Conservation (phyloP, 2,329 filamentous ascomycete genomes). For the Ascochyta fabae region DNA sequence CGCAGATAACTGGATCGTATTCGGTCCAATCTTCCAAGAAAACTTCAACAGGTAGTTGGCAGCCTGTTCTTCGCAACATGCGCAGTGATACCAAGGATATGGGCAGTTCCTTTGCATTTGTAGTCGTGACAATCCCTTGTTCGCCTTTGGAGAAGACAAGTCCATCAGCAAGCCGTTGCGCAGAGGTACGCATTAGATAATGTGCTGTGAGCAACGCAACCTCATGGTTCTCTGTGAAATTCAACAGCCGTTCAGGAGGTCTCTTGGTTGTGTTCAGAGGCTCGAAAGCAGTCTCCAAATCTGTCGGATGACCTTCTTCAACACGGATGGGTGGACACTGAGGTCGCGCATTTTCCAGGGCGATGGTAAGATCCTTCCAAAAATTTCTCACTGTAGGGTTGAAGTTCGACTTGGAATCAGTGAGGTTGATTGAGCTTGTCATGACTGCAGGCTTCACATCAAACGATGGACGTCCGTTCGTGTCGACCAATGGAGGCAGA, state of each 20-base stretch:
- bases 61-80: slow-evolving; percentile 60
- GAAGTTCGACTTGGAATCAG: slow-evolving; percentile 5
- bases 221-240: slow-evolving; percentile 29
- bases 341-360: slow-evolving; percentile 21
- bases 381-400: neutral
- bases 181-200: slow-evolving; percentile 29
- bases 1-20: slow-evolving; percentile 50
- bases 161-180: slow-evolving; percentile 29
- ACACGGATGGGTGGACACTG: slow-evolving; percentile 22
- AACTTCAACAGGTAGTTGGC: slow-evolving; percentile 57
- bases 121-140: slow-evolving; percentile 60
- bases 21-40: slow-evolving; percentile 48
- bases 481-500: neutral
- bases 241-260: slow-evolving; percentile 18
- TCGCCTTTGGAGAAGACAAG: slow-evolving; percentile 50
- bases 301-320: slow-evolving; percentile 9
- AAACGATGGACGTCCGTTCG: neutral
- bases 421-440: neutral
- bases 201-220: slow-evolving; percentile 26
- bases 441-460: neutral
- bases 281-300: slow-evolving; percentile 13
- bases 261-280: slow-evolving; percentile 19
- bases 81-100: slow-evolving; percentile 59
- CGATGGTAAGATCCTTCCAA: slow-evolving; percentile 5
- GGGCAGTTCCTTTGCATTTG: slow-evolving; percentile 57